Base-by-base conservation (phyloP, 2,329 filamentous ascomycete genomes). In the Graphilbum sp. region DNA sequence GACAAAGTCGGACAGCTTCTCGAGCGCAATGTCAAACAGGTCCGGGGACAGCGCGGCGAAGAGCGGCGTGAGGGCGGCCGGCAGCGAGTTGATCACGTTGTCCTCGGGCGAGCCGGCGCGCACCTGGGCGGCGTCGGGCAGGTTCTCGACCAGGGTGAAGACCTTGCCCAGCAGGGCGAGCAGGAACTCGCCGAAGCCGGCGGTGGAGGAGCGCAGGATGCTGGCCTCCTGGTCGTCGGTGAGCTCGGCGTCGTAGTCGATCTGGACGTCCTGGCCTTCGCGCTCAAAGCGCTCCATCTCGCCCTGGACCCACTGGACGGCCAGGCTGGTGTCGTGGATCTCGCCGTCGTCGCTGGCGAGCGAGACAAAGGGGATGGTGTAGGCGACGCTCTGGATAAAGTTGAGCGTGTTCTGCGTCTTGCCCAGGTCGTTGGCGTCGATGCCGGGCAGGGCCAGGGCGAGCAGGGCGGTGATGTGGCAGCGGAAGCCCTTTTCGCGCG, bases 361-460 rank as follows among this genome's bases (percentile, higher is more conserved):
- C 43, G 92, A 81, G 41, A 82, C 75, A 52, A 98, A 83, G 0
- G 90, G 92, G 37, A 98, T 92, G 50, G 88, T 93, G 62, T 95
- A 96, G 42, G 86, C 88, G 12, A 96, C 84, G 41, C 84, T 82
- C 57, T 96, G 88, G 41, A 98, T 90, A 54, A 95, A 95, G 47
- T 87, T 84, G 41, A 98, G 66, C 0, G 90, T 92, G 56, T 94
- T 84, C 49, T 94, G 72, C 1, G 90, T 96, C 66, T 98, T 98
- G 53, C 90, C 87, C 20, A 98, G 63, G 58, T 98, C 90, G 53
- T 98, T 98, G 45, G 92, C 87, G 58, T 98, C 92, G 41, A 98
- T 93, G 18, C 90, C 92, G 0, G 92, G 92, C 24, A 98, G 64
- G 5, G 88, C 85, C 42, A 98, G 67, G 5, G 88, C 90, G n/a